A percentile compares a stretch with the other conserved stretches of the same genome.
Evolutionary conservation across 345 rosid genomes (phyloP).

Genomic region (Boechera stricta): DNA sequence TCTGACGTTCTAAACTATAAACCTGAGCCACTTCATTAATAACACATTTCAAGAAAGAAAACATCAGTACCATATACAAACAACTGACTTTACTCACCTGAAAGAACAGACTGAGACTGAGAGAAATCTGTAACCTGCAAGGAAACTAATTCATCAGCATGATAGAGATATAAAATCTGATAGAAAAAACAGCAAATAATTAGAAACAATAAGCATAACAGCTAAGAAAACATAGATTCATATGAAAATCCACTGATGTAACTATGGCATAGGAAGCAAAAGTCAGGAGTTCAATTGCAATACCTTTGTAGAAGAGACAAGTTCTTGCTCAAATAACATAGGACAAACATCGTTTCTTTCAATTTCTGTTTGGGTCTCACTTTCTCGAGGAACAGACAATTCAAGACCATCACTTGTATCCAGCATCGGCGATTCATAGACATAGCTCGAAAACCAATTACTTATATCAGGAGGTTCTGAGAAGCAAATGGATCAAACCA

Average conservation of each 20-base stretch:
- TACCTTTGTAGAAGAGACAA: constrained; percentile 34
- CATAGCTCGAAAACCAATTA: constrained; percentile 73
- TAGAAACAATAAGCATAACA: neutral
- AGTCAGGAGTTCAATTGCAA: neutral
- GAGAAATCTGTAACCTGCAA: constrained; percentile 50
- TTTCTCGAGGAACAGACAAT: constrained; percentile 37
- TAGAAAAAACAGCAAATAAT: neutral
- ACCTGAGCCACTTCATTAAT: neutral
- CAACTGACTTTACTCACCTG: constrained; percentile 52
- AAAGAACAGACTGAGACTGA: constrained; percentile 38
- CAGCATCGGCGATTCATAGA: constrained; percentile 59
- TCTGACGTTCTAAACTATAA: neutral
- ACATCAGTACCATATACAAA: neutral
- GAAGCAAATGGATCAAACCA: constrained; percentile 4
- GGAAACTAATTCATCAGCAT: constrained; percentile 11
- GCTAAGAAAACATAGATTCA: neutral
- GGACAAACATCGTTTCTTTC: constrained; percentile 22
- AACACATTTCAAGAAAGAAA: neutral
- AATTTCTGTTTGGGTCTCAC: constrained; percentile 19
- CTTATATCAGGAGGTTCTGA: constrained; percentile 67
- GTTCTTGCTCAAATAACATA: constrained; percentile 23
- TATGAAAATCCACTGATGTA: neutral
- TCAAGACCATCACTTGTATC: constrained; percentile 51
- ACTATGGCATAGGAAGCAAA: constrained; percentile 5
- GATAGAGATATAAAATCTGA: neutral